Base-by-base conservation (phyloP, 805 yeast genomes). In the Dipodascopsis uninucleata region DNA sequence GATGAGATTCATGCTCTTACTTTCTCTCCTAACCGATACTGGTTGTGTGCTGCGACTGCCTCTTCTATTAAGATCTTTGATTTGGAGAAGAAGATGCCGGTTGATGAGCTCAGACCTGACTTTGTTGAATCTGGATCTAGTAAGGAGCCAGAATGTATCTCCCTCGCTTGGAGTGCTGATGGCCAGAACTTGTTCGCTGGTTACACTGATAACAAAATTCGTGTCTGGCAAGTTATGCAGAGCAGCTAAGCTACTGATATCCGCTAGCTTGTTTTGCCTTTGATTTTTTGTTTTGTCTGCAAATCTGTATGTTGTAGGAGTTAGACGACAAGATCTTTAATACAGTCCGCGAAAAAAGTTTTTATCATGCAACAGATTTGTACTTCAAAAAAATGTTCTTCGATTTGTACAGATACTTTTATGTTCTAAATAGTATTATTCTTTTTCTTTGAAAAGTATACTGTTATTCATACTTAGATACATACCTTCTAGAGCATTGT, bases 11-110 rank as follows among this genome's bases (percentile, higher is more conserved):
- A 86, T 75, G 94, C 97, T 71, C 81, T 93, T 71, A 95, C 97
- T 65, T 93, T 93, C 95, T 90, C 97, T 72, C 98, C 99, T 77
- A 86, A 86, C 95, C 89, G 98, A 84, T 93, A 86, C 94, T 93
- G 98, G 98, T 85, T 93, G 74, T 90, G 95, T 71, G 98, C 97
- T 76, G 97, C 98, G 69, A 93, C 99, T 65, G 77, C 96, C 60
- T 76, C 96, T 61, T 93, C 96, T 69, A 87, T 93, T 80, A 90
- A 89, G 85, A 82, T 93, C 81, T 93, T 81, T 86, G 86, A 89
- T 83, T 82, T 93, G 73, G 93, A 88, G 78, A 89, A 85, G 76
- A 83, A 94, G 77, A 76, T 76, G 65, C 78, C 89, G 71, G 85
- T 88, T 75, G 97, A 89, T 69, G 96, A 89, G 79, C 85, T 93